A percentile compares a stretch with the other conserved stretches of the same genome.
Conservation (phyloP, 352 stramenopile genomes). For the Globisporangium alternatum region DNA sequence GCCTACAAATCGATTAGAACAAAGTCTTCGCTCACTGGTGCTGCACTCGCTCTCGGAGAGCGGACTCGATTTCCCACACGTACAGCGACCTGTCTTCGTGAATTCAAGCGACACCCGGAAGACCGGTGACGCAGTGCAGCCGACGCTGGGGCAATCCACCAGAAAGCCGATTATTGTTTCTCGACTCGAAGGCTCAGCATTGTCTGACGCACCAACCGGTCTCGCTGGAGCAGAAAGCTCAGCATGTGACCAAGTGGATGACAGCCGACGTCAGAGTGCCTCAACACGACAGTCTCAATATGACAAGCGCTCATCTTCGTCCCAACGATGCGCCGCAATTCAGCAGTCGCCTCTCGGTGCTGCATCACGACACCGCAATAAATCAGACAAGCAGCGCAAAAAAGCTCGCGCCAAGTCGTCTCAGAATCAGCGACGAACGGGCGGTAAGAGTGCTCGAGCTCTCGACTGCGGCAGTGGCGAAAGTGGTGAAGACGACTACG, state of each 20-base stretch:
- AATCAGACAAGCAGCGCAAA: constrained; percentile 1
- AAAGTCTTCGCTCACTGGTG: constrained; percentile 48
- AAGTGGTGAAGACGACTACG: constrained; percentile 10
- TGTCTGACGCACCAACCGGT: neutral
- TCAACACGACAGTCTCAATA: neutral
- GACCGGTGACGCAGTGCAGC: neutral
- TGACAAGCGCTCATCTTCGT: neutral
- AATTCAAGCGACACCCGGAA: constrained; percentile 1
- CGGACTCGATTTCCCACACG: constrained; percentile 58
- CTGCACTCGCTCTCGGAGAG: constrained; percentile 60
- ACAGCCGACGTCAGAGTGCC: neutral
- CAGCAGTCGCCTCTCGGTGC: constrained; percentile 6
- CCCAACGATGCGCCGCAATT: neutral
- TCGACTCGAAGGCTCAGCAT: neutral
- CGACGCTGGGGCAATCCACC: neutral
- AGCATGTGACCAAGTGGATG: neutral
- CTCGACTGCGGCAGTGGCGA: constrained; percentile 11
- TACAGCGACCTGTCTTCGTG: constrained; percentile 21
- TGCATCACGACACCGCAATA: neutral
- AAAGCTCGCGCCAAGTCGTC: constrained; percentile 1
- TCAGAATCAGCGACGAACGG: neutral
- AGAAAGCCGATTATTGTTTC: constrained; percentile 9
- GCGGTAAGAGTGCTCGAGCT: neutral
- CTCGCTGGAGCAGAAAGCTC: neutral
- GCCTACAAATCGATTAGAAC: constrained; percentile 29